phyloP scores from a whole-genome alignment of 2,329 filamentous ascomycete species.

The Phialophora verrucosa region DNA sequence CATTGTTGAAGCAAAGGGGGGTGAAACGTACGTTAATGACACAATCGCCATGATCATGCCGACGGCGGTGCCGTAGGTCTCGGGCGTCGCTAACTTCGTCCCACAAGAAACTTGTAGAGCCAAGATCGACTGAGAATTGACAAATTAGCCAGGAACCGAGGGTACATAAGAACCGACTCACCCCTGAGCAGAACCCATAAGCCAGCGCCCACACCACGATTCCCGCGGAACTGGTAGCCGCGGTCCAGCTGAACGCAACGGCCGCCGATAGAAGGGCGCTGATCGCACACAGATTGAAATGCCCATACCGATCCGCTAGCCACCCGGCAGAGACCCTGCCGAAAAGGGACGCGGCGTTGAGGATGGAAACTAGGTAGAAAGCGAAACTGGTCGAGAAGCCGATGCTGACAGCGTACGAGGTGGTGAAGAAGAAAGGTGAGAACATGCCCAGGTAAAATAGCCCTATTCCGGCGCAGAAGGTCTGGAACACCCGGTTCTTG shows the following conservation, averaged over 20 bases:
- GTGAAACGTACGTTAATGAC: conserved; percentile 50
- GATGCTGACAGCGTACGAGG: conserved; percentile 39
- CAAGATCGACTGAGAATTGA: conserved; percentile 49
- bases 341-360: conserved; percentile 45
- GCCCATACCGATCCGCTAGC: conserved; percentile 45
- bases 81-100: conserved; percentile 48
- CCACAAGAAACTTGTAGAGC: conserved; percentile 56
- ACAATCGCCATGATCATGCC: conserved; percentile 51
- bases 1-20: neutral
- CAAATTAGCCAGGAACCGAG: conserved; percentile 3
- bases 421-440: conserved; percentile 44
- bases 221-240: conserved; percentile 37
- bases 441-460: conserved; percentile 43
- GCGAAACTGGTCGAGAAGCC: conserved; percentile 40
- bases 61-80: conserved; percentile 51
- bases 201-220: conserved; percentile 44
- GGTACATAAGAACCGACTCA: conserved; percentile 2
- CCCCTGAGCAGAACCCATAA: conserved; percentile 46
- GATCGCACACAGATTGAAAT: conserved; percentile 42
- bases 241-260: conserved; percentile 43
- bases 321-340: conserved; percentile 47
- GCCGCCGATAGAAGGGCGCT: conserved; percentile 41
- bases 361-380: conserved; percentile 43
- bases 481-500: conserved; percentile 38
- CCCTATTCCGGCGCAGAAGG: conserved; percentile 38